phyloP scores from a whole-genome alignment of 345 rosid genomes.

The Mallotus nudiflorus region DNA sequence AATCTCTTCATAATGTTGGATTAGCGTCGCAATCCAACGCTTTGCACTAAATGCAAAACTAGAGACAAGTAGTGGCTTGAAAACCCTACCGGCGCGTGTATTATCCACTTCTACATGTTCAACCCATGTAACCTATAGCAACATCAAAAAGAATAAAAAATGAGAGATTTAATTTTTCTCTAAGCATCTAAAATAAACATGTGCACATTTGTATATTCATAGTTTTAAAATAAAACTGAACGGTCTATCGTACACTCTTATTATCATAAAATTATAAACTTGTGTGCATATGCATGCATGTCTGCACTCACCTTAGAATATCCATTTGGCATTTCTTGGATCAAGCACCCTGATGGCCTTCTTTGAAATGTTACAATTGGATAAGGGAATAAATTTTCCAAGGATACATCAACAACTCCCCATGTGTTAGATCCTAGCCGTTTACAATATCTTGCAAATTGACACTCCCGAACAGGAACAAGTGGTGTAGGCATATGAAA shows the following conservation, averaged over 20 bases:
- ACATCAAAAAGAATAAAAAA: background rate
- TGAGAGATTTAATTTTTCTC: background rate
- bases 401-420: constrained; percentile 56
- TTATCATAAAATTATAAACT: too few relatives aligned
- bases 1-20: constrained; percentile 33
- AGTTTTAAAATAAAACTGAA: too few relatives aligned
- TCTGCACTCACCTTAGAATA: constrained; percentile 29
- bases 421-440: constrained; percentile 30
- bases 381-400: constrained; percentile 43
- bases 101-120: constrained; percentile 54
- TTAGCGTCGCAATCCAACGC: constrained; percentile 48
- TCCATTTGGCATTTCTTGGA: constrained; percentile 34
- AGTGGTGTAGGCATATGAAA: constrained; percentile 48
- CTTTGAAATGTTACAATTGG: constrained; percentile 28
- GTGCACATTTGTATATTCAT: too few relatives aligned
- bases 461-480: constrained; percentile 36
- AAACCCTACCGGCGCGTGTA: constrained; percentile 26
- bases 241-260: too few relatives aligned
- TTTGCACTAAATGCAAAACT: constrained; percentile 50
- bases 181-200: background rate
- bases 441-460: constrained; percentile 47
- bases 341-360: constrained; percentile 55
- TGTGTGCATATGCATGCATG: too few relatives aligned
- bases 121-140: constrained; percentile 50
- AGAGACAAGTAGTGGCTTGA: constrained; percentile 30